Evolutionary conservation across 2,329 filamentous ascomycete species (phyloP), one percentile per base, ranked within the genome.

Genomic region (Exophiala calicioides): DNA sequence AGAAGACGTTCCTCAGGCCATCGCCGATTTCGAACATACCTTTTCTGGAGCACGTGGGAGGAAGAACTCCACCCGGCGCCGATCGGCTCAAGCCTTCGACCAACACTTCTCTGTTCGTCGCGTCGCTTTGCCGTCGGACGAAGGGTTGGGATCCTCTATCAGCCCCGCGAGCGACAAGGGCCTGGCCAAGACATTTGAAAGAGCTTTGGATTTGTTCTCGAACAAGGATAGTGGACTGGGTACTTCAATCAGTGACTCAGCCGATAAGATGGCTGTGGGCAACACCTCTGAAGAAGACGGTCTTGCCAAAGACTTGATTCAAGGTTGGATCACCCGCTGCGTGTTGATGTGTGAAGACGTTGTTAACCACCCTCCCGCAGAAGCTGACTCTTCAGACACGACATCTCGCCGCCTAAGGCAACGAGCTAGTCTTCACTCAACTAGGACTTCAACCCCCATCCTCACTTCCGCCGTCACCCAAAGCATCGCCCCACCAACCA

Each of bases 141-240:
- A 90, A 65, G 90, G 89, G 43, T 75, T 96, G 55, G 90, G 90
- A 41, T 86, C 88, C 32, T 95, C 90, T 31, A 77, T 95, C 61
- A 86, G 81, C 36, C 76, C 72, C 24, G 67, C 70, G 44, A 53
- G 62, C 32, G 78, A 80, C 64, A 65, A 71, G 56, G 66, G 67
- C 36, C 30, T 59, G 61, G 47, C 53, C 60, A 62, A 66, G 65
- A 56, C 72, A 68, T 55, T 59, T 23, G 53, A 57, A 44, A 57
- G 54, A 47, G 53, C 54, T 67, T 68, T 54, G 55, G 77, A 70
- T 38, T 66, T 68, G 58, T 71, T 69, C 44, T 58, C 52, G 43
- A 53, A 50, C 33, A 56, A 47, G 42, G 57, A 59, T 47, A 59
- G 57, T 50, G 57, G 41, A 30, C 30, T 57, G 40, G 45, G 54